Evolutionary conservation across 2,329 filamentous ascomycete species (phyloP), one percentile per base, ranked within the genome.

Genomic region (Exophiala sp.): DNA sequence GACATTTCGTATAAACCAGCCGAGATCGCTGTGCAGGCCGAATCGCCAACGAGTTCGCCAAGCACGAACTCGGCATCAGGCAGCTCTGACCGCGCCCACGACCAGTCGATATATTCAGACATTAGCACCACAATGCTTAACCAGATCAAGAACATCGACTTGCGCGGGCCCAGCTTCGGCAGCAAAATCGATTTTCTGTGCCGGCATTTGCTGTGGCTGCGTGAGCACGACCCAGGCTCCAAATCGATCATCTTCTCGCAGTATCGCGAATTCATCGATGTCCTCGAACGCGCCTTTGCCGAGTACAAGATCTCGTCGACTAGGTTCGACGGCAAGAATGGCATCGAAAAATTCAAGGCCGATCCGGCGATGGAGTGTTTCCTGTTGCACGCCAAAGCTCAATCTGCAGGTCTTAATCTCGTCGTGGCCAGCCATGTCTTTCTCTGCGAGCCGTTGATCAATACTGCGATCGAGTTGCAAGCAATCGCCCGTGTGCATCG

Each of bases 191-290:
- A 96, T 68, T 95, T 84, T 0, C 72, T 92, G 2, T 79, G 86
- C 24, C 82, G 89, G 2, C 94, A 97, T 68, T 72, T 97, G 2
- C 71, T 95, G 12, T 96, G 89, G 89, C 78, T 97, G 16, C 84
- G 92, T 2, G 78, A 87, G 61, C 83, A 88, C 44, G 91, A 96
- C 62, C 89, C 90, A 0, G 90, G 90, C 0, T 84, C 90, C 8
- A 97, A 97, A 68, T 88, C 89, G 0, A 88, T 99, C 67, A 80
- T 97, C n/a, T 99, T 96, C 69, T 95, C 89, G 1, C 92, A 97
- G 71, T 94, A 90, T 69, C 82, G 82, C 51, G 86, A 89, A 50
- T 97, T 96, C 63, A 76, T 97, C 1, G 75, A 79, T 1, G 84
- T 95, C 5, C 77, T 97, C 0, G 78, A 78, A 7, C 78, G 77